Conservation (phyloP, 805 yeast genomes). For the Myxozyma neglecta region DNA sequence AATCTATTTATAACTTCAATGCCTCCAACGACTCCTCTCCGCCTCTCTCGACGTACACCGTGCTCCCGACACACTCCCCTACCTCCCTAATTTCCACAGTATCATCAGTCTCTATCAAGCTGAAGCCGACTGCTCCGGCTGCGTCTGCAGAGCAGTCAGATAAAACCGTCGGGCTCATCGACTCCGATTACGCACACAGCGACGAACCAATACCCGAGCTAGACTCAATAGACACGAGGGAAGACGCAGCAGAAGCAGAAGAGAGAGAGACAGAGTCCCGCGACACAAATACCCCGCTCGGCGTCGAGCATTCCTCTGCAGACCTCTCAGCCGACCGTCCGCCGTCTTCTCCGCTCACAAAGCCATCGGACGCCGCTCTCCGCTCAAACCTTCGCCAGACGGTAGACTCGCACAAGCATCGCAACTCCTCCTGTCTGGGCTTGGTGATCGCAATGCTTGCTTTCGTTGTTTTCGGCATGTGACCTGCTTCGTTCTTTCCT, state of each 20-base stretch:
- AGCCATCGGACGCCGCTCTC: constrained; percentile 19
- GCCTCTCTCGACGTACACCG: background rate
- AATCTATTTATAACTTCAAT: constrained; percentile 26
- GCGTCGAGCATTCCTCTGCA: background rate
- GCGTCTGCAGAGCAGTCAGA: no score
- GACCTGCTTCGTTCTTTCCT: background rate
- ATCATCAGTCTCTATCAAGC: background rate
- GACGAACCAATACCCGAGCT: no score
- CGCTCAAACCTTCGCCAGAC: constrained; percentile 24
- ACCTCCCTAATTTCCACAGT: no score
- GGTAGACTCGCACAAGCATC: constrained; percentile 1
- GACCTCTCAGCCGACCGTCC: background rate
- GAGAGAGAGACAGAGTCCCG: background rate
- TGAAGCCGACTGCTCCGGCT: background rate
- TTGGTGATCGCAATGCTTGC: constrained; percentile 29
- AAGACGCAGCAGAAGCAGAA: background rate
- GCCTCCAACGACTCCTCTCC: background rate
- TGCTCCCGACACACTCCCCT: background rate
- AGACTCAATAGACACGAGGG: no score
- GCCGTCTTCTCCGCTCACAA: background rate
- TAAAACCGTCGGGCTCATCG: no score
- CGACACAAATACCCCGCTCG: no score
- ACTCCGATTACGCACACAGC: no score
- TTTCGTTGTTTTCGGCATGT: constrained; percentile 30
- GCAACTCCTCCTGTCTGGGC: constrained; percentile 23